phyloP scores from a whole-genome alignment of 331 rosid species.

The Cydonia oblonga region DNA sequence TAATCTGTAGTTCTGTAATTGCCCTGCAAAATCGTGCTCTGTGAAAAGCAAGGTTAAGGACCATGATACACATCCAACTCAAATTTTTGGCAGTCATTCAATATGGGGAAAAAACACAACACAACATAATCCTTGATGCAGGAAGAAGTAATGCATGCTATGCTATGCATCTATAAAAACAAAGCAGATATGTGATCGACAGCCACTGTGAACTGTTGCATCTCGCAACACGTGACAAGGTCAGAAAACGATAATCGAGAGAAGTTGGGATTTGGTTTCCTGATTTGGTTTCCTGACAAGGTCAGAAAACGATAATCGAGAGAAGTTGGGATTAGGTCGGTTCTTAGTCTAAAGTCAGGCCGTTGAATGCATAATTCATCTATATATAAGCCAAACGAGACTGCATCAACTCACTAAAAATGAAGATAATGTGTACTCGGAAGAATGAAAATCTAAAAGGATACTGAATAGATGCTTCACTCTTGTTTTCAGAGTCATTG shows the following conservation, averaged over 20 bases:
- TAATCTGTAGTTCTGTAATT: conserved; percentile 69
- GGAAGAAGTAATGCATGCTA: background rate
- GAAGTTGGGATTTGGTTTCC: background rate
- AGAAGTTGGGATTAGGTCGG: background rate
- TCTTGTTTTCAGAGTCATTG: conserved; percentile 37
- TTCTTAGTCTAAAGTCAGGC: background rate
- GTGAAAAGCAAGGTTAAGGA: conserved; percentile 43
- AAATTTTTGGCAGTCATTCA: background rate
- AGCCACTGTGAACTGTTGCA: background rate
- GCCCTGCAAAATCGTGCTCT: conserved; percentile 94
- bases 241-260: background rate
- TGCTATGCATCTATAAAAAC: background rate
- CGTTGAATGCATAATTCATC: background rate
- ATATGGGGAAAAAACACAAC: background rate
- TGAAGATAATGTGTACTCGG: background rate
- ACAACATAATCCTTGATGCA: background rate
- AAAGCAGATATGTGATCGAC: background rate
- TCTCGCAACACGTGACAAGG: background rate
- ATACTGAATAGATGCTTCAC: conserved; percentile 82
- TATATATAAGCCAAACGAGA: background rate
- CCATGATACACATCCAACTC: background rate
- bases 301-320: background rate
- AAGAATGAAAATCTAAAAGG: conserved; percentile 35
- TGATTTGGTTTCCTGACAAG: no score
- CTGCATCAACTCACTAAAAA: background rate